Percentiles rank a stretch among this genome's conserved stretches.
Conservation (phyloP, 371 early-diverging fungal genomes). For the Apophysomyces sp. region DNA sequence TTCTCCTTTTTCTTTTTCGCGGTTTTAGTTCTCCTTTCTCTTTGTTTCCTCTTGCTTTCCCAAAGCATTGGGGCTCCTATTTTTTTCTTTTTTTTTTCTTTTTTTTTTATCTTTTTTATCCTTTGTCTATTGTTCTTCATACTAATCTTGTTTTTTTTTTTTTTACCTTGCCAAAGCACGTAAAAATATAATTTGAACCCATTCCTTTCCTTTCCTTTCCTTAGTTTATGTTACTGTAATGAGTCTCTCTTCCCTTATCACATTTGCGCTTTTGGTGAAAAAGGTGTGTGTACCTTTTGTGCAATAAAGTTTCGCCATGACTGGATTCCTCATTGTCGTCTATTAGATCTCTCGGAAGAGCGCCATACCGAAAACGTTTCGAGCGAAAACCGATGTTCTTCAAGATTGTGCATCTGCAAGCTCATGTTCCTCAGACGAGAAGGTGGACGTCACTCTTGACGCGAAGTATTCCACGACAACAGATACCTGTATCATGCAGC, state of each 20-base stretch:
- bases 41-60: constrained; percentile 7
- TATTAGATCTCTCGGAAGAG: constrained; percentile 21
- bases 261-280: constrained; percentile 33
- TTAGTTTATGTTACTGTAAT: constrained; percentile 10
- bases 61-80: constrained; percentile 5
- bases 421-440: constrained; percentile 6
- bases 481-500: not conserved
- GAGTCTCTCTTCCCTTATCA: constrained; percentile 33
- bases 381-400: not conserved
- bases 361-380: constrained; percentile 8
- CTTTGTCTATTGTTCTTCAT: too few relatives aligned
- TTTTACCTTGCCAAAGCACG: not conserved
- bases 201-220: constrained; percentile 6
- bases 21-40: not conserved
- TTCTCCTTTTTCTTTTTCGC: constrained; percentile 1
- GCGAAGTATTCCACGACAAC: not conserved
- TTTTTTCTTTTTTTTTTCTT: constrained; percentile 12
- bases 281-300: constrained; percentile 21
- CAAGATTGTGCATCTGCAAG: constrained; percentile 6
- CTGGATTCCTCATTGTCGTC: not conserved
- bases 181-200: not conserved
- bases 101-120: constrained; percentile 12
- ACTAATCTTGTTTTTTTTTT: constrained; percentile 2
- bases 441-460: not conserved
- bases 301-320: not conserved